Percentiles rank a stretch among this genome's conserved stretches.
These are phyloP conservation scores for Mucor lusitanicus DNA, from an alignment of 371 early-diverging fungal species.

Conservation along the genomic window DNA sequence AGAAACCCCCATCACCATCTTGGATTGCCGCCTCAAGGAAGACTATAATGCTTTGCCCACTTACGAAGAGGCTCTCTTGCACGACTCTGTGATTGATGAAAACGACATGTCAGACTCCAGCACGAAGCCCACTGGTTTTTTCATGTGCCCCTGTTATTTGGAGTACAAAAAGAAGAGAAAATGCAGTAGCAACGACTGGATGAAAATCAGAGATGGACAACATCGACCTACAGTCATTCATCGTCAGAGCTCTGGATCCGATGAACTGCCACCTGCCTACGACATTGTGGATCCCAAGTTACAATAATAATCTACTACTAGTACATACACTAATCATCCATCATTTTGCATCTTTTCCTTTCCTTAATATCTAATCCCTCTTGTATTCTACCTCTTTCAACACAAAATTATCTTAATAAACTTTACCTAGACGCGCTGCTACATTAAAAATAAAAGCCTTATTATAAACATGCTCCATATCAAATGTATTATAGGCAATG, in stretches of 20 bases:
- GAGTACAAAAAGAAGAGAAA: conserved; percentile 28
- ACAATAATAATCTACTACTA: not conserved
- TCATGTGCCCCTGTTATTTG: conserved; percentile 32
- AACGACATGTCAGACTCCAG: not conserved
- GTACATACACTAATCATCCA: too few relatives aligned
- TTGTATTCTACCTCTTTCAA: too few relatives aligned
- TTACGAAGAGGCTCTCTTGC: conserved; percentile 29
- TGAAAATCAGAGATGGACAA: conserved; percentile 11
- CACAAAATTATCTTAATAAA: too few relatives aligned
- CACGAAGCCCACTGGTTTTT: conserved; percentile 14
- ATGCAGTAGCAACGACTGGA: conserved; percentile 24
- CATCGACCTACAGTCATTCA: not conserved
- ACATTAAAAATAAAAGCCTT: too few relatives aligned
- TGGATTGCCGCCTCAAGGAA: conserved; percentile 50
- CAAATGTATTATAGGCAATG: too few relatives aligned
- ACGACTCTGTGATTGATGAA: conserved; percentile 10
- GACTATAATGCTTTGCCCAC: conserved; percentile 44
- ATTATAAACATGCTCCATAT: too few relatives aligned
- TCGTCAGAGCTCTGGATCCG: not conserved
- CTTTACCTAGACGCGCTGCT: too few relatives aligned
- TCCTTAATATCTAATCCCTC: too few relatives aligned
- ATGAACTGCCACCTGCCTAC: not conserved
- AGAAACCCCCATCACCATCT: conserved; percentile 49
- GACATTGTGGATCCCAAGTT: not conserved
- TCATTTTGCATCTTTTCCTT: too few relatives aligned